phyloP scores from a whole-genome alignment of 1,284 basidiomycete genomes.

The Sanghuangporus baumii region DNA sequence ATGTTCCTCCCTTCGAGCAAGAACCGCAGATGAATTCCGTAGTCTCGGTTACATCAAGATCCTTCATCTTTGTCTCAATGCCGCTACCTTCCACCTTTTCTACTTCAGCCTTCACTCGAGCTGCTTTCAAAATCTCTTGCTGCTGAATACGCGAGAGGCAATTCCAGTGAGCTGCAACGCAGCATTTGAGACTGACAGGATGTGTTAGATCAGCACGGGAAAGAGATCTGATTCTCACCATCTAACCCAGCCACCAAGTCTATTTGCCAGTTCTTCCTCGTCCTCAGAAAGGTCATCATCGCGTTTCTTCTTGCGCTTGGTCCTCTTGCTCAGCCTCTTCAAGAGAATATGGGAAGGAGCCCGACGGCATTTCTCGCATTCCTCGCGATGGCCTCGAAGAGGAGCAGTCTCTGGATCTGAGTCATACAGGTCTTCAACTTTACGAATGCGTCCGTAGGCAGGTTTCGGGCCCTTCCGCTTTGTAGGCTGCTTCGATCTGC shows the following conservation, averaged over 20 bases:
- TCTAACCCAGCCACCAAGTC: conserved; percentile 78
- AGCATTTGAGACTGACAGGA: conserved; percentile 60
- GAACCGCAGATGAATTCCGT: conserved; percentile 75
- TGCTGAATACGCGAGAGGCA: conserved; percentile 65
- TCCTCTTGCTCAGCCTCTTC: conserved; percentile 33
- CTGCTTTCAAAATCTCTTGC: conserved; percentile 67
- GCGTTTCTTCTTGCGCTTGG: conserved; percentile 34
- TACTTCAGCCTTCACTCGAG: conserved; percentile 32
- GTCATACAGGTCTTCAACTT: conserved; percentile 48
- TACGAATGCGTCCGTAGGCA: conserved; percentile 62
- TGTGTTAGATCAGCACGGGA: conserved; percentile 7
- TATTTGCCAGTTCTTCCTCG: conserved; percentile 47
- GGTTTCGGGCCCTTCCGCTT: conserved; percentile 44
- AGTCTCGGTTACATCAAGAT: conserved; percentile 51
- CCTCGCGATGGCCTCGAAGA: conserved; percentile 52
- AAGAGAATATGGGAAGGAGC: conserved; percentile 53
- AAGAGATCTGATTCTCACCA: conserved; percentile 46
- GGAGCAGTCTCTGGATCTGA: conserved; percentile 50
- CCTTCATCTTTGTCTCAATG: conserved; percentile 20
- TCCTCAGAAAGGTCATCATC: conserved; percentile 44
- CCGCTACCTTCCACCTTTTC: conserved; percentile 30
- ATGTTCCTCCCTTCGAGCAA: conserved; percentile 73
- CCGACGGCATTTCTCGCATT: conserved; percentile 68
- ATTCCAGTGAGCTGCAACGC: conserved; percentile 73
- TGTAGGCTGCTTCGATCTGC: conserved; percentile 23